Evolutionary conservation across 2,329 filamentous ascomycete species (phyloP).

Genomic region (Colletotrichum trifolii): DNA sequence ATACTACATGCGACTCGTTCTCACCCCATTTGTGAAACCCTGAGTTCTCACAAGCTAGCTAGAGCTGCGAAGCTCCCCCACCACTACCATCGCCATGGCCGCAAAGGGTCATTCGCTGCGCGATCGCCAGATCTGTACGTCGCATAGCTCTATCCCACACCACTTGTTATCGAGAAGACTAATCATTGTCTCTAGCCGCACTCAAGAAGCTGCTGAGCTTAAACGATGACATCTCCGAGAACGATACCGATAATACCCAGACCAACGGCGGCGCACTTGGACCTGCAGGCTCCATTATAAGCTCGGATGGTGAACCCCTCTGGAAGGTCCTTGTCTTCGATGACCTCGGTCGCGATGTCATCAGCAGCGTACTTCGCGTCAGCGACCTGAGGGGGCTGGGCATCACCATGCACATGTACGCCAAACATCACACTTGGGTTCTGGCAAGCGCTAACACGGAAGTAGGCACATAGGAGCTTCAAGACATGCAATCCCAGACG

Average conservation of each 20-base stretch:
- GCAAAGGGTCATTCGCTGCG: conserved; percentile 58
- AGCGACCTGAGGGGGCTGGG: conserved; percentile 93
- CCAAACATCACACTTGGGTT: conserved; percentile 25
- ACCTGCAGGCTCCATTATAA: conserved; percentile 82
- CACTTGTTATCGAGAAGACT: neutral
- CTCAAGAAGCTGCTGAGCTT: conserved; percentile 97
- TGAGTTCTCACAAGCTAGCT: conserved; percentile 28
- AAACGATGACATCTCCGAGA: conserved; percentile 76
- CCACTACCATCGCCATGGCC: conserved; percentile 51
- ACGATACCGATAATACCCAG: conserved; percentile 71
- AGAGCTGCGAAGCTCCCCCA: conserved; percentile 37
- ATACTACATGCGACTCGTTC: conserved; percentile 14
- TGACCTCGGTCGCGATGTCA: conserved; percentile 89
- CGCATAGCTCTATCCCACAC: neutral
- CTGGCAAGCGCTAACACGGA: conserved; percentile 39
- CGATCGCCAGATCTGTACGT: conserved; percentile 62
- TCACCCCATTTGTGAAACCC: conserved; percentile 1
- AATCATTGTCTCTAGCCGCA: conserved; percentile 68
- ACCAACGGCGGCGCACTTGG: conserved; percentile 71
- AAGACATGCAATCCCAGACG: conserved; percentile 92
- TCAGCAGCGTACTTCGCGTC: conserved; percentile 94
- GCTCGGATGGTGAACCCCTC: conserved; percentile 89
- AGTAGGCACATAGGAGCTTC: conserved; percentile 80
- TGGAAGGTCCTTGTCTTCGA: conserved; percentile 99
- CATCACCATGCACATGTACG: conserved; percentile 94